phyloP scores from a whole-genome alignment of 1,284 basidiomycete species.

The Chondrostereum purpureum region DNA sequence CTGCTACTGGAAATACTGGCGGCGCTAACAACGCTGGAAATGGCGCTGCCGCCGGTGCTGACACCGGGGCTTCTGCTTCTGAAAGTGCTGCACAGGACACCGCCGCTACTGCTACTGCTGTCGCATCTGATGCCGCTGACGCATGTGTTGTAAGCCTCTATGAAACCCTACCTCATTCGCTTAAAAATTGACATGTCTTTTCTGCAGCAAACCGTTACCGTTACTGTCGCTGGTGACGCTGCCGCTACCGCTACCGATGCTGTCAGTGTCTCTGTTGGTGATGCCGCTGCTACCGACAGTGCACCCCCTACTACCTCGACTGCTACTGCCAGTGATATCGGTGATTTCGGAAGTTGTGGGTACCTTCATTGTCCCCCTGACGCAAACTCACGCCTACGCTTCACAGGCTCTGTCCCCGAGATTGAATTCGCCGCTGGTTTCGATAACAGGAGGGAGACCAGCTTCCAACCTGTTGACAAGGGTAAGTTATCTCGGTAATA shows the following conservation, averaged over 20 bases:
- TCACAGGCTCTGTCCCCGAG: conserved; percentile 45
- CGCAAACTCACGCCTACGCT: too few relatives aligned
- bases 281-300: conserved; percentile 18
- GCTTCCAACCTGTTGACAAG: conserved; percentile 41
- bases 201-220: conserved; percentile 24
- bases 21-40: too few relatives aligned
- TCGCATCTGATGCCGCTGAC: conserved; percentile 8
- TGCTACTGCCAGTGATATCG: conserved; percentile 23
- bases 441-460: conserved; percentile 51
- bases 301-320: conserved; percentile 16
- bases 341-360: conserved; percentile 56
- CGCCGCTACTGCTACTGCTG: conserved; percentile 13
- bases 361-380: too few relatives aligned
- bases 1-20: neutral
- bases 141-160: conserved; percentile 19
- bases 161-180: neutral
- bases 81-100: conserved; percentile 10
- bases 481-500: conserved; percentile 28
- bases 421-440: conserved; percentile 58
- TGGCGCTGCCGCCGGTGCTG: conserved; percentile 10
- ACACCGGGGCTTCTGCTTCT: conserved; percentile 16
- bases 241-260: conserved; percentile 17
- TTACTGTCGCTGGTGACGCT: conserved; percentile 23
- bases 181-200: neutral
- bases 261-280: conserved; percentile 21